Conservation (phyloP, 2,329 filamentous ascomycete genomes). For the Aspergillus sp. region DNA sequence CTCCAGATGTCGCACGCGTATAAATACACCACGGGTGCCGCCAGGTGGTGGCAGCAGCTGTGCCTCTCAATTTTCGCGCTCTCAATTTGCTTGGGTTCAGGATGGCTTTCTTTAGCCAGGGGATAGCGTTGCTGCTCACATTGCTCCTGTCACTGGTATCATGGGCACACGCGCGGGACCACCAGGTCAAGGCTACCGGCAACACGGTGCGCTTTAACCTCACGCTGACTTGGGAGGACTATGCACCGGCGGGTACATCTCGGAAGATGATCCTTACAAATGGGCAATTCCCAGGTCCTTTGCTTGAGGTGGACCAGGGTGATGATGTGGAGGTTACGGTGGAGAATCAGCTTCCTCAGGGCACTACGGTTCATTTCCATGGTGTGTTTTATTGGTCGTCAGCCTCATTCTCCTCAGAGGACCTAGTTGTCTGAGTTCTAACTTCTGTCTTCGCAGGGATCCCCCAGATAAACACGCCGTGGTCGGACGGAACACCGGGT, state of each 20-base stretch:
- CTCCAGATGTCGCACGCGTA: too few species aligned
- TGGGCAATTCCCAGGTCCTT: slow-evolving; percentile 29
- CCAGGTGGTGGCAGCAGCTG: not conserved
- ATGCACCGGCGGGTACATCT: slow-evolving; percentile 27
- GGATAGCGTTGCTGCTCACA: slow-evolving; percentile 4
- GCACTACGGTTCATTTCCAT: slow-evolving; percentile 31
- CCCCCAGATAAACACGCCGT: slow-evolving; percentile 52
- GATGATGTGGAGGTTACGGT: slow-evolving; percentile 31
- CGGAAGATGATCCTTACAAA: slow-evolving; percentile 29
- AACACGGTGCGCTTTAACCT: slow-evolving; percentile 27
- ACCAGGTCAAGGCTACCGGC: slow-evolving; percentile 4
- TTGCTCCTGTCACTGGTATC: slow-evolving; percentile 11
- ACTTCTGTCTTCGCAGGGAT: slow-evolving; percentile 30
- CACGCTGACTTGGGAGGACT: slow-evolving; percentile 32
- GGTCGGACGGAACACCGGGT: slow-evolving; percentile 59
- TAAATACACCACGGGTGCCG: not conserved
- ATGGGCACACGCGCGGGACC: slow-evolving; percentile 5
- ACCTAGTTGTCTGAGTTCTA: not conserved
- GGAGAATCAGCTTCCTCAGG: slow-evolving; percentile 23
- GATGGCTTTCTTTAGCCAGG: slow-evolving; percentile 7
- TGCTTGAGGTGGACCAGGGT: slow-evolving; percentile 24
- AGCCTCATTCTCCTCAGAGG: not conserved
- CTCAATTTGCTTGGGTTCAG: not conserved
- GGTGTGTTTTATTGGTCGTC: slow-evolving; percentile 17
- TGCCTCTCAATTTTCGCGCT: not conserved